Conservation (phyloP, 768 basidiomycete genomes). For the Holtermannia corniformis region DNA sequence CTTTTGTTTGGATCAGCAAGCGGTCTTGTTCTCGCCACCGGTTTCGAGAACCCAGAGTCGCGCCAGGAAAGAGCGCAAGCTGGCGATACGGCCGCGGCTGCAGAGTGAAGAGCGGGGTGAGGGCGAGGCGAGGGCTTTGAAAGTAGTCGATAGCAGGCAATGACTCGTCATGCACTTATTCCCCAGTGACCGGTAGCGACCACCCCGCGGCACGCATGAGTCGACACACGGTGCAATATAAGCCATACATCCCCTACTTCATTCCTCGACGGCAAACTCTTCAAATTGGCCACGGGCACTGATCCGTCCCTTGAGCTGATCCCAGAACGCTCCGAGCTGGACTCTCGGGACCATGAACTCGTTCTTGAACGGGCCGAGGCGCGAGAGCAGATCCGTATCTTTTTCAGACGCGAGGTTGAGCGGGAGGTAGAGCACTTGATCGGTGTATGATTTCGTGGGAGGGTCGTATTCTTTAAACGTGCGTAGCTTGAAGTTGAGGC, state of each 20-base stretch:
- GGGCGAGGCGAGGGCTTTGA: no score
- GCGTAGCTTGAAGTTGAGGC: slow-evolving; percentile 34
- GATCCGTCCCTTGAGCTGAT: slow-evolving; percentile 18
- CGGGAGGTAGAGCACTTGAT: slow-evolving; percentile 27
- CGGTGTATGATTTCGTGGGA: slow-evolving; percentile 16
- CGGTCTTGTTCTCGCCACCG: neutral
- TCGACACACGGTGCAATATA: no score
- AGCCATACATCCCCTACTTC: no score
- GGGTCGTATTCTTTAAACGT: slow-evolving; percentile 25
- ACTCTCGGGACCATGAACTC: slow-evolving; percentile 25
- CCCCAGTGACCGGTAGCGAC: no score
- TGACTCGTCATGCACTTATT: no score
- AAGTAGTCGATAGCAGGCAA: no score
- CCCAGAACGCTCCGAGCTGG: slow-evolving; percentile 22
- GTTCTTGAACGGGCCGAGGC: slow-evolving; percentile 23
- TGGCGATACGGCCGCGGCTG: no score
- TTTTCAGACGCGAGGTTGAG: slow-evolving; percentile 28
- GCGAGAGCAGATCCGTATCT: slow-evolving; percentile 21
- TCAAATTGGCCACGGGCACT: slow-evolving; percentile 3
- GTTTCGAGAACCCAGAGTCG: no score
- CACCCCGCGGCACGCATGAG: no score
- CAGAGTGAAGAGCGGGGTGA: no score
- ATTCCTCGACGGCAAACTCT: no score
- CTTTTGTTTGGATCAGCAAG: neutral
- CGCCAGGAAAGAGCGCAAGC: no score